Base-by-base conservation (phyloP, 2,329 filamentous ascomycete species). In the Ceratocystis destructans region DNA sequence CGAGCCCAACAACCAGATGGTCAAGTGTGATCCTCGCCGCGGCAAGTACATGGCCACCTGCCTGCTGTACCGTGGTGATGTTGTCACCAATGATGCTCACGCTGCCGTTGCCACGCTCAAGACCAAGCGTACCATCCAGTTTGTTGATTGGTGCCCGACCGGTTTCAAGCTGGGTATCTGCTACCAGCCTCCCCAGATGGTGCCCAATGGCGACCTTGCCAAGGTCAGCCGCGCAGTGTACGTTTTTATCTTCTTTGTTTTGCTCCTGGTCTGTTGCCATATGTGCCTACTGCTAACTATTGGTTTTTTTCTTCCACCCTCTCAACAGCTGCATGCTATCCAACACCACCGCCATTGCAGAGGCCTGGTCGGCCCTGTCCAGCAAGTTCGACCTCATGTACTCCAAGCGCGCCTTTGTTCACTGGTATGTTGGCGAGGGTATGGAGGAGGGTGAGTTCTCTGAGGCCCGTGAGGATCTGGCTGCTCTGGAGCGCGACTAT, bases 371-470 rank as follows among this genome's bases (percentile, higher is more conserved):
- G 70, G 91, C 91, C 71, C 86, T 99, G 71, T 95, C 91, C 69
- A 85, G 88, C 85, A 99, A 99, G 83, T 99, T 99, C 82, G 94
- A 99, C 76, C 90, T 99, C 77, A 99, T 99, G 94, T 96, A 97
- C 87, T 95, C 90, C 78, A 99, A 99, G 88, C 94, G 94, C 82
- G 94, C 94, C 70, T 99, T 99, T 80, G 94, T 99, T 71, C 94
- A 99, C 82, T 99, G 94, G 94, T 99, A 97, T 75, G 94, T 99
- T 76, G 94, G 94, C 82, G 94, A 97, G 84, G 94, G 94, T 86
- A 99, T 99, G 94, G 94, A 99, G 84, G 94, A 99, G 79, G 94
- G 94, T 79, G 94, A 99, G 80, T 99, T 99, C 86, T 96, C 90
- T 67, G 94, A 99, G 83, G 94, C 94, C 71, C 92, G 94, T 78